Conservation (phyloP, 2,329 filamentous ascomycete species). For the Aspergillus quadricinctus region DNA sequence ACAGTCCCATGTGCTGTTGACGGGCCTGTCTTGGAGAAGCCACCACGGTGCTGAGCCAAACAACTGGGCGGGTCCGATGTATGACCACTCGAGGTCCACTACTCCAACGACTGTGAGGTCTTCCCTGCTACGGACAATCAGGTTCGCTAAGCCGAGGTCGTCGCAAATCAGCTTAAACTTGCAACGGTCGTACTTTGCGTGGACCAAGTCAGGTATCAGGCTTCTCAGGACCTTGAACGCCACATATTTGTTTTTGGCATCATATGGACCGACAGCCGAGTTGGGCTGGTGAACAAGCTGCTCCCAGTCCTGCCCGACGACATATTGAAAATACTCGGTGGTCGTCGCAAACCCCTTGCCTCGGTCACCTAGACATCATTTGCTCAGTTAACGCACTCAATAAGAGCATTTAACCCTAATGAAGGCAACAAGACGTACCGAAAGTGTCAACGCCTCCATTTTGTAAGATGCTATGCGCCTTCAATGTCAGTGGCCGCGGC, state of each 20-base stretch:
- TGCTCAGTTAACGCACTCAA: conserved; percentile 11
- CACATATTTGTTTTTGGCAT: conserved; percentile 26
- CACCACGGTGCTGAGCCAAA: conserved; percentile 36
- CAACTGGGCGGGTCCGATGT: conserved; percentile 34
- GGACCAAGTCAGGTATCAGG: conserved; percentile 22
- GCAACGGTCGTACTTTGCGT: conserved; percentile 21
- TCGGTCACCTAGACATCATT: conserved; percentile 20
- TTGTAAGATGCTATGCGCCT: conserved; percentile 28
- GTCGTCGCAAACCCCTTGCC: conserved; percentile 25
- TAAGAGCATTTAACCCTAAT: conserved; percentile 1
- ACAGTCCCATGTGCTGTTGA: conserved; percentile 26
- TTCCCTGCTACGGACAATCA: conserved; percentile 32
- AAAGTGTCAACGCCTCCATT: conserved; percentile 29
- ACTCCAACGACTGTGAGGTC: conserved; percentile 34
- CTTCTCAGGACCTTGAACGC: conserved; percentile 25
- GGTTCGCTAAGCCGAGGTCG: conserved; percentile 35
- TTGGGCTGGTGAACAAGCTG: conserved; percentile 34
- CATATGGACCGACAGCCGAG: conserved; percentile 23
- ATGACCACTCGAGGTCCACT: conserved; percentile 37
- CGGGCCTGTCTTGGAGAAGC: conserved; percentile 31
- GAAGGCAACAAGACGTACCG: conserved; percentile 12
- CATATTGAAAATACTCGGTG: conserved; percentile 31
- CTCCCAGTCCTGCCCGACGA: conserved; percentile 28
- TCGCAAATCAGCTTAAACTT: conserved; percentile 38
- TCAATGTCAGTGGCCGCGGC: conserved; percentile 30